A percentile compares a stretch with the other conserved stretches of the same genome.
phyloP scores from a whole-genome alignment of 148 eudicot species.

The Camellia lanceoleosa region DNA sequence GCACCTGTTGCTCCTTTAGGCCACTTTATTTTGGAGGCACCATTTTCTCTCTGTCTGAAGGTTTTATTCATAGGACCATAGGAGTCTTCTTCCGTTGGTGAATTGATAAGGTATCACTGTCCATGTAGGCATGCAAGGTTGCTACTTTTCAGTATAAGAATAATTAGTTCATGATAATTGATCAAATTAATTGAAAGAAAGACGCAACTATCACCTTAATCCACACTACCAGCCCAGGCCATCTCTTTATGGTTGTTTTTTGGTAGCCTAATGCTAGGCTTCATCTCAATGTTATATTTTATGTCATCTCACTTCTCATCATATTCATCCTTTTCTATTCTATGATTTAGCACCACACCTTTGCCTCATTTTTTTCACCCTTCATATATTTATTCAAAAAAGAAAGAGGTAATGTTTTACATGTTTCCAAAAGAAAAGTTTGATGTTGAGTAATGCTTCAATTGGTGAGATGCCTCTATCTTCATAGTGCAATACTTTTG shows the following conservation, averaged over 20 bases:
- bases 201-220: no score
- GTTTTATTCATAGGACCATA: no score
- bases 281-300: not conserved
- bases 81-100: not conserved
- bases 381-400: no score
- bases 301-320: not conserved
- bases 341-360: not conserved
- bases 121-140: no score
- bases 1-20: no score
- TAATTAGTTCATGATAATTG: no score
- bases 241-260: not conserved
- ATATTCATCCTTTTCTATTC: not conserved
- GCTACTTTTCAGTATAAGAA: no score
- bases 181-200: no score
- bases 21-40: no score
- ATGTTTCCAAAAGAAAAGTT: not conserved
- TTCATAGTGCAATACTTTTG: not conserved
- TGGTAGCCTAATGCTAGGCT: not conserved
- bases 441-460: not conserved
- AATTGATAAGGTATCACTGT: not conserved
- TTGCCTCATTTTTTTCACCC: not conserved
- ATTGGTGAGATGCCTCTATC: not conserved
- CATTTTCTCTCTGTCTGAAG: no score
- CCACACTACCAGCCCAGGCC: not conserved
- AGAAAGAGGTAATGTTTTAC: not conserved